A percentile compares a stretch with the other conserved stretches of the same genome.
Evolutionary conservation across 352 stramenopile genomes (phyloP).

Genomic region (Phytophthora nicotianae): DNA sequence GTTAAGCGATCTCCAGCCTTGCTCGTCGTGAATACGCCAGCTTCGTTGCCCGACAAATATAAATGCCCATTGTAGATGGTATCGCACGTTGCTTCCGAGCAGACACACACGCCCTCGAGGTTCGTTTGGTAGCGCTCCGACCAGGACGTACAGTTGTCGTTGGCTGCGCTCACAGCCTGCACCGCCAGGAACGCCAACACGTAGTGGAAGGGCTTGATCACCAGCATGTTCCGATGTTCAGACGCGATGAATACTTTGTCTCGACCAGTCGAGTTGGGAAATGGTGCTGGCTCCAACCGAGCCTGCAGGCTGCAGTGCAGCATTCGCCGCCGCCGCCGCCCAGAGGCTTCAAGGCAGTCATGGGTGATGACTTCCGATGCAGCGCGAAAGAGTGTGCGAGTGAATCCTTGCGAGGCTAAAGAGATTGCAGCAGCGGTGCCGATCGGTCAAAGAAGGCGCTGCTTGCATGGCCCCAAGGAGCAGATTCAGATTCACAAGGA

Average conservation of each 20-base stretch:
- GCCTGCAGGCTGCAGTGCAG: background rate
- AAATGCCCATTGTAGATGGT: slow-evolving; percentile 55
- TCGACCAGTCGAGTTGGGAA: slow-evolving; percentile 26
- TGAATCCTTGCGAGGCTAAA: slow-evolving; percentile 31
- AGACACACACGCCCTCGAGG: slow-evolving; percentile 59
- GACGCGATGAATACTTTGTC: slow-evolving; percentile 14
- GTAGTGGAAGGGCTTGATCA: slow-evolving; percentile 27
- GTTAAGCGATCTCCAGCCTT: slow-evolving; percentile 54
- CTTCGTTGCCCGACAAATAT: slow-evolving; percentile 40
- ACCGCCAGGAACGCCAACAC: slow-evolving; percentile 24
- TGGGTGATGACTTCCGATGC: background rate
- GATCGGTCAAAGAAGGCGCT: slow-evolving; percentile 5
- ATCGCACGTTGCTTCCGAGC: slow-evolving; percentile 56
- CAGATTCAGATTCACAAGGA: slow-evolving; percentile 34
- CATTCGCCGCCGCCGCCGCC: background rate
- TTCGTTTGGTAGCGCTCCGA: slow-evolving; percentile 50
- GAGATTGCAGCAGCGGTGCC: slow-evolving; percentile 10
- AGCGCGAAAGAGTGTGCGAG: slow-evolving; percentile 11
- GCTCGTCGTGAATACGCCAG: slow-evolving; percentile 56
- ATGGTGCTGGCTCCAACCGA: slow-evolving; percentile 10
- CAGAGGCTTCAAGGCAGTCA: slow-evolving; percentile 3
- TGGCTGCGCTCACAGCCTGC: slow-evolving; percentile 10
- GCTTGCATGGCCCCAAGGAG: slow-evolving; percentile 21
- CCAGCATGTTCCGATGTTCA: slow-evolving; percentile 25
- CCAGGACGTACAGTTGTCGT: slow-evolving; percentile 47